Evolutionary conservation across 495 filamentous ascomycete species (phyloP), one percentile per base, ranked within the genome.

Genomic region (Bathelium albidoporum): DNA sequence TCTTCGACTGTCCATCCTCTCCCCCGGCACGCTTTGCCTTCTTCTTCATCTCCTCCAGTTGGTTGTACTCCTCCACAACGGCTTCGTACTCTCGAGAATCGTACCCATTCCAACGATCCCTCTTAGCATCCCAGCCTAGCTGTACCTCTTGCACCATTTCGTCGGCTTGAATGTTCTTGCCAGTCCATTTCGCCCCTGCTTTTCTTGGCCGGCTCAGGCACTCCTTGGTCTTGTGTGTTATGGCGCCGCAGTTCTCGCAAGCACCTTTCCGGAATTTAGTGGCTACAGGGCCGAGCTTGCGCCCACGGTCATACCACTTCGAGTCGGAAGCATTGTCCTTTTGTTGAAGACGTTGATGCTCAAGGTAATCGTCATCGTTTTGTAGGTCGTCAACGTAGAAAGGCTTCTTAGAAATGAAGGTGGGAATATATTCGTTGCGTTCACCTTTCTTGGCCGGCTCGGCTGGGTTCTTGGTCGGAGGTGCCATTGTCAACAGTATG

Each of bases 251-350:
- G 78, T 98, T 98, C 75, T 96, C 91, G 76, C 94, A 98, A 45
- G 94, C 90, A 69, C 94, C 94, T 78, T 97, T 97, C 69, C 95
- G 89, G 76, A 89, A 98, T 72, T 96, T 97, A 65, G 94, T 98
- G 32, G 90, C 90, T 7, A 89, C 89, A 16, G 89, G 87, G 1
- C 87, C 90, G 26, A 82, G 75, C 70, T 89, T 87, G 74, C 87
- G 87, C 65, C 90, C 89, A 39, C 93, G 85, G 55, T 93, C 89
- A 74, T 95, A 94, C 90, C 90, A 95, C 82, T 87, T 89, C 24
- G 89, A 85, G 65, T 87, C 84, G 52, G 85, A 82, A 58, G 66
- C 64, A 22, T 64, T 41, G 63, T 83, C 81, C 62, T 76, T 72
- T 68, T 87, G 87, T 58, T 92, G 88, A 12, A 95, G 81, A 73